phyloP scores from a whole-genome alignment of 108 stramenopile species.

The Skeletonema potamos region DNA sequence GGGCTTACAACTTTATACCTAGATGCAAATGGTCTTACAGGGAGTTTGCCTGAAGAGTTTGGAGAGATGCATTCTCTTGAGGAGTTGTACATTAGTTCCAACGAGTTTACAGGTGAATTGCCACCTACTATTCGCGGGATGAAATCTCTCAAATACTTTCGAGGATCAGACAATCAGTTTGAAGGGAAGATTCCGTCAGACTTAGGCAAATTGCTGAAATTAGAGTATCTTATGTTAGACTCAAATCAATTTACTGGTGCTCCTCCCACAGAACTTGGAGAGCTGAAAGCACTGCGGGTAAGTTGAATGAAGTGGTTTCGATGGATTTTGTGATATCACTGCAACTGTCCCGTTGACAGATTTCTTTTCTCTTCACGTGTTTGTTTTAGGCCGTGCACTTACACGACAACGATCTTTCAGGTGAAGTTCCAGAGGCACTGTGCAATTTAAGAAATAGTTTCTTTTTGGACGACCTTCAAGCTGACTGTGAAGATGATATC shows the following conservation, averaged over 20 bases:
- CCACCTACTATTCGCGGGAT: constrained; percentile 41
- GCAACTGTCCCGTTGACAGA: neutral
- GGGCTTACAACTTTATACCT: constrained; percentile 33
- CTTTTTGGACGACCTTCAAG: constrained; percentile 26
- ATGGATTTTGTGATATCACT: neutral
- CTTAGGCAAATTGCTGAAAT: constrained; percentile 41
- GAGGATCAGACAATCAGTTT: constrained; percentile 38
- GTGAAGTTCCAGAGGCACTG: constrained; percentile 22
- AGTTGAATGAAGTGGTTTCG: neutral
- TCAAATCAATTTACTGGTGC: constrained; percentile 26
- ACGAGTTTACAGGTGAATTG: constrained; percentile 45
- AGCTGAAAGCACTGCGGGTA: constrained; percentile 34
- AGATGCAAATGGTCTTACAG: constrained; percentile 39
- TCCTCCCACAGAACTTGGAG: constrained; percentile 29
- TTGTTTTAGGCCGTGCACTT: constrained; percentile 20
- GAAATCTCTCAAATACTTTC: constrained; percentile 24
- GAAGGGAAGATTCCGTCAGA: constrained; percentile 34
- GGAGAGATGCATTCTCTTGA: constrained; percentile 41
- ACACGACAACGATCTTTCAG: constrained; percentile 29
- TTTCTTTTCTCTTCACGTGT: neutral
- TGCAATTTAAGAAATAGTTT: constrained; percentile 26
- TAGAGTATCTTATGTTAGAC: constrained; percentile 41
- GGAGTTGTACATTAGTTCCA: constrained; percentile 47
- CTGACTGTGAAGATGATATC: constrained; percentile 21
- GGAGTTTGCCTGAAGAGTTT: constrained; percentile 45